These are phyloP conservation scores for Botrytis medusae DNA, from an alignment of 2,329 filamentous ascomycete genomes.

Conservation along the genomic window DNA sequence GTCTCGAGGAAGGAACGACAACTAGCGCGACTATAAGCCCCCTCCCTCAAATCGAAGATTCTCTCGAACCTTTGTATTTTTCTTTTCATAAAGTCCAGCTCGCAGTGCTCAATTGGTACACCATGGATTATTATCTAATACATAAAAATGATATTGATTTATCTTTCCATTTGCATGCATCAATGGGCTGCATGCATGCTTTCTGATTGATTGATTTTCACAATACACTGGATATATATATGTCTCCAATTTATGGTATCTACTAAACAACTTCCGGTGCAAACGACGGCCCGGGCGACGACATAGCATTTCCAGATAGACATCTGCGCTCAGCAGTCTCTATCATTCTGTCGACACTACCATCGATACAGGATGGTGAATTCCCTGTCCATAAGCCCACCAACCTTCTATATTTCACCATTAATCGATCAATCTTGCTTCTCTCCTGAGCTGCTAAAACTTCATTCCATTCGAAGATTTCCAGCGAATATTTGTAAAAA, in stretches of 20 bases:
- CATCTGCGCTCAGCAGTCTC: not conserved
- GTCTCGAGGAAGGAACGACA: not conserved
- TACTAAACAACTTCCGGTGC: not conserved
- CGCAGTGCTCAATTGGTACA: not conserved
- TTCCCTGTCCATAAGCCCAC: slow-evolving; percentile 8
- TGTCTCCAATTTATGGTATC: not conserved
- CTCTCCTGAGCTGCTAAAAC: slow-evolving; percentile 14
- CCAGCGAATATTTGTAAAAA: slow-evolving; percentile 30
- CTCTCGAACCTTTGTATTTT: not conserved
- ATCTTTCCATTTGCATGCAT: not conserved
- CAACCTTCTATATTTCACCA: slow-evolving; percentile 20
- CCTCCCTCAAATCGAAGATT: not conserved
- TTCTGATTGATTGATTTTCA: not conserved
- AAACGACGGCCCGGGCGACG: not conserved
- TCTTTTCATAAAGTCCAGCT: not conserved
- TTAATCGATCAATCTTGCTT: slow-evolving; percentile 2
- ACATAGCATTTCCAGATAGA: not conserved
- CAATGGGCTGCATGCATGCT: too few relatives aligned
- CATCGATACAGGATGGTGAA: slow-evolving; percentile 10
- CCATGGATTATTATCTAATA: not conserved
- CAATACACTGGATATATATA: not conserved
- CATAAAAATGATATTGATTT: not conserved
- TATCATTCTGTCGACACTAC: slow-evolving; percentile 12
- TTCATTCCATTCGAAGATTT: slow-evolving; percentile 27
- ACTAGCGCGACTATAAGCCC: not conserved